phyloP scores from a whole-genome alignment of 495 filamentous ascomycete species.

The Annulohypoxylon moriforme region DNA sequence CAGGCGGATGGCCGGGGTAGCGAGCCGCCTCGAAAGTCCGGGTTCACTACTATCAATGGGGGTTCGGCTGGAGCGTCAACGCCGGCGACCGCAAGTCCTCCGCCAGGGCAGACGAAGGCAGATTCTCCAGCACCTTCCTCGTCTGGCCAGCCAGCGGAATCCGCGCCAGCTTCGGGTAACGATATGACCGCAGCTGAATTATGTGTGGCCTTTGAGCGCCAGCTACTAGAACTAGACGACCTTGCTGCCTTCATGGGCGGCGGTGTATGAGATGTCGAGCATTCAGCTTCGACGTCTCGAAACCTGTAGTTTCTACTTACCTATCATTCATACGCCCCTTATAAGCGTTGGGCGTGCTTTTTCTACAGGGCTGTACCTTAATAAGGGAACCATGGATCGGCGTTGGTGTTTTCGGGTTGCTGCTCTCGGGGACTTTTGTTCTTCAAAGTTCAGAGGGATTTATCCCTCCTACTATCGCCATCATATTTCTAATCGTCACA shows the following conservation, averaged over 20 bases:
- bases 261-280: constrained; percentile 52
- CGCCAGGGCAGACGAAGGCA: constrained; percentile 48
- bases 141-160: constrained; percentile 41
- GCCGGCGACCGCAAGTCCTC: constrained; percentile 57
- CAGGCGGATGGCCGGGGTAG: constrained; percentile 52
- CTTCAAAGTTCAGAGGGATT: constrained; percentile 5
- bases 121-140: constrained; percentile 55
- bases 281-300: constrained; percentile 2
- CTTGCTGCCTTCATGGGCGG: constrained; percentile 65
- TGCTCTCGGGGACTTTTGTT: constrained; percentile 10
- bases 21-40: constrained; percentile 60
- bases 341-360: constrained; percentile 5
- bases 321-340: not conserved
- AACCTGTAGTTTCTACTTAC: constrained; percentile 23
- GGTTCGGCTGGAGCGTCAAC: constrained; percentile 56
- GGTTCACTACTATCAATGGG: constrained; percentile 64
- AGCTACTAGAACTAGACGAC: constrained; percentile 62
- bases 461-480: not conserved
- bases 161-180: constrained; percentile 37
- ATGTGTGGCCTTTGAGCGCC: constrained; percentile 61
- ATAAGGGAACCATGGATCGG: constrained; percentile 38
- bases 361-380: constrained; percentile 37
- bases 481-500: constrained; percentile 11
- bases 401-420: constrained; percentile 37
- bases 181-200: constrained; percentile 64